Base-by-base conservation (phyloP, 352 stramenopile genomes). In the Globisporangium carolinianum region DNA sequence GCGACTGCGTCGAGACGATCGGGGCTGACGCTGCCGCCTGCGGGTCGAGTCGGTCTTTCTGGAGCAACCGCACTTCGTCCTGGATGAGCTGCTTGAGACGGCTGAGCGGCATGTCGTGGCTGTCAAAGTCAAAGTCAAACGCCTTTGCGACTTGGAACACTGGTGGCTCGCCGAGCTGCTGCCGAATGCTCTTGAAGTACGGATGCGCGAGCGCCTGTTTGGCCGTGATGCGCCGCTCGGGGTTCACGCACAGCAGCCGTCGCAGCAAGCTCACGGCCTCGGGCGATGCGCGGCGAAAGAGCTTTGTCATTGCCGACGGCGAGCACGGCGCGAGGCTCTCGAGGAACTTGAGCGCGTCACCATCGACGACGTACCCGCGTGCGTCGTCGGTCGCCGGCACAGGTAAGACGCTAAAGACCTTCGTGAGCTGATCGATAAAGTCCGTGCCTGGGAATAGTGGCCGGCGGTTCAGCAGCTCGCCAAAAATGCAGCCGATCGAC, bases 401-500 rank as follows among this genome's bases (percentile, higher is more conserved):
- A 1, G 79, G 76, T 36, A 94, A 32, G 36, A 94, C 71, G 38
- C 67, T 78, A 56, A 91, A 94, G 32, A 94, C 76, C 0, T 78
- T 66, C 3, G 83, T 86, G 57, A 91, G 73, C 51, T 93, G 83
- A 60, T 91, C 83, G 61, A 93, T 76, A 50, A 93, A 93, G 47
- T 93, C 81, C 7, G 72, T 72, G 15, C 83, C 83, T 5, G 83
- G 79, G 53, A 92, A 91, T 47, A 93, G 68, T 37, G 83, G 83
- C 32, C 82, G 72, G 18, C 84, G 78, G 52, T 88, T 86, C 1
- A 96, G 71, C 52, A 96, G 66, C 62, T 96, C 96, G 3, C 94
- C 96, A 46, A 99, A 90, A 62, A 99, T 99, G 66, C 84, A 94
- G 24, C 84, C 84, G 41, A 94, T 87, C 1, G 80, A 91, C 84